Conservation (phyloP, 164 flowering plant species). For the Dillenia turbinata region DNA sequence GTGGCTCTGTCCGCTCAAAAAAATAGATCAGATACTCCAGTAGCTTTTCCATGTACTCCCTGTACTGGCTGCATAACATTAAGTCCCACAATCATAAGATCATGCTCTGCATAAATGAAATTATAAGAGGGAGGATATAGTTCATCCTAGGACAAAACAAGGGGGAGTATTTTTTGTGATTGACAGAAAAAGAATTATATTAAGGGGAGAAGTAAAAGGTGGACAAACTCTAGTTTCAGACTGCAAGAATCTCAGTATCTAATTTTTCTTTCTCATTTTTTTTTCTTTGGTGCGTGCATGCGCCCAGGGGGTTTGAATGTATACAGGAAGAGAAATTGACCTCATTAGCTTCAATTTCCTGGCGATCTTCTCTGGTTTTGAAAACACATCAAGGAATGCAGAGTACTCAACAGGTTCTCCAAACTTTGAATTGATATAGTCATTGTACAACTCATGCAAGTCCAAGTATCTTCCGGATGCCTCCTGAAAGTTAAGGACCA, state of each 20-base stretch:
- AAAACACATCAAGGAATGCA: conserved; percentile 73
- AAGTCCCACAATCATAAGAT: too few species aligned
- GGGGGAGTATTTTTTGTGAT: too few species aligned
- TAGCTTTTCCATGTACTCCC: conserved; percentile 68
- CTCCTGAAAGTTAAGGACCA: conserved; percentile 53
- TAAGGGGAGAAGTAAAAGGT: too few species aligned
- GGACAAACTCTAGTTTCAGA: too few species aligned
- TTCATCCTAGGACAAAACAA: too few species aligned
- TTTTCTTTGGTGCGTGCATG: too few species aligned
- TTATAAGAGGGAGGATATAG: too few species aligned
- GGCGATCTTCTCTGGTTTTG: conserved; percentile 56
- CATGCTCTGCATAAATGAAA: too few species aligned
- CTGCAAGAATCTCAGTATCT: not conserved
- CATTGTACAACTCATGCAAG: conserved; percentile 84
- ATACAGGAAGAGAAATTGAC: conserved; percentile 25
- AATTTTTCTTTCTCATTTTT: too few species aligned
- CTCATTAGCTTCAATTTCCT: conserved; percentile 63
- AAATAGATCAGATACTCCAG: conserved; percentile 74
- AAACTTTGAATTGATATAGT: conserved; percentile 81
- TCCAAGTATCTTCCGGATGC: conserved; percentile 81
- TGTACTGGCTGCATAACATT: conserved; percentile 60
- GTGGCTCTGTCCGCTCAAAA: conserved; percentile 90
- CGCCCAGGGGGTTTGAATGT: too few species aligned
- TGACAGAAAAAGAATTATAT: too few species aligned
- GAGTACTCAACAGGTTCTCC: conserved; percentile 82